Evolutionary conservation across 1,139 yeast genomes (phyloP).

Genomic region (Lodderomyces parapsilosis): DNA sequence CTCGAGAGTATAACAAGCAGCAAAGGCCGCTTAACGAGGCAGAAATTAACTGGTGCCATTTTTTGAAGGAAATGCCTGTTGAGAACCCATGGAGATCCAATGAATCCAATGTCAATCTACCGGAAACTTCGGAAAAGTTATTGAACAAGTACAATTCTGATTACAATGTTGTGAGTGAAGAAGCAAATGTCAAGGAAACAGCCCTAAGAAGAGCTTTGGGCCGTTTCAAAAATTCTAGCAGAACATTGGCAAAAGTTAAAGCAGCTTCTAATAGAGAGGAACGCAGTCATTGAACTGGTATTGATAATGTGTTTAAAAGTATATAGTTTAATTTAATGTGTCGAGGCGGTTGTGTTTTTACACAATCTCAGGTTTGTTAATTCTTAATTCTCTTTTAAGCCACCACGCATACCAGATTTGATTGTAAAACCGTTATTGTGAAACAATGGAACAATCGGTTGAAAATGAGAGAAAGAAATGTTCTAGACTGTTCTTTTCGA

Average conservation of each 20-base stretch:
- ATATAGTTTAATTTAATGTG: slow-evolving; percentile 2
- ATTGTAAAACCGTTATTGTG: neutral
- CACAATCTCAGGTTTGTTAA: too few species aligned
- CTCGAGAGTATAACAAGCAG: slow-evolving; percentile 14
- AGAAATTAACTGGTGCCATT: slow-evolving; percentile 9
- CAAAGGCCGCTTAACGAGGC: slow-evolving; percentile 12
- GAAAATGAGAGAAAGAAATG: neutral
- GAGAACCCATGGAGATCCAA: slow-evolving; percentile 1
- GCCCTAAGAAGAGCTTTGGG: slow-evolving; percentile 2
- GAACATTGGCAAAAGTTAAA: neutral
- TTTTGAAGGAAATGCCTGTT: slow-evolving; percentile 7
- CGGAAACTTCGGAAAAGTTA: slow-evolving; percentile 12
- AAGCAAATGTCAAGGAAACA: neutral
- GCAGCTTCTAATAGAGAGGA: slow-evolving; percentile 1
- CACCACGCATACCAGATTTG: neutral
- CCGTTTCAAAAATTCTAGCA: slow-evolving; percentile 5
- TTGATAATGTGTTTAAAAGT: neutral
- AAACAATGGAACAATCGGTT: neutral
- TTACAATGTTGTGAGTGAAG: neutral
- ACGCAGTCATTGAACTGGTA: neutral
- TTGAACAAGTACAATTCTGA: slow-evolving; percentile 8
- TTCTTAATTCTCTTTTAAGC: neutral
- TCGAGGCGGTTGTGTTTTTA: neutral
- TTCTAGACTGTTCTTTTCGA: neutral
- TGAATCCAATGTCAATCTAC: slow-evolving; percentile 6